phyloP scores from a whole-genome alignment of 2,329 filamentous ascomycete genomes.

The Diaporthe longicolla region DNA sequence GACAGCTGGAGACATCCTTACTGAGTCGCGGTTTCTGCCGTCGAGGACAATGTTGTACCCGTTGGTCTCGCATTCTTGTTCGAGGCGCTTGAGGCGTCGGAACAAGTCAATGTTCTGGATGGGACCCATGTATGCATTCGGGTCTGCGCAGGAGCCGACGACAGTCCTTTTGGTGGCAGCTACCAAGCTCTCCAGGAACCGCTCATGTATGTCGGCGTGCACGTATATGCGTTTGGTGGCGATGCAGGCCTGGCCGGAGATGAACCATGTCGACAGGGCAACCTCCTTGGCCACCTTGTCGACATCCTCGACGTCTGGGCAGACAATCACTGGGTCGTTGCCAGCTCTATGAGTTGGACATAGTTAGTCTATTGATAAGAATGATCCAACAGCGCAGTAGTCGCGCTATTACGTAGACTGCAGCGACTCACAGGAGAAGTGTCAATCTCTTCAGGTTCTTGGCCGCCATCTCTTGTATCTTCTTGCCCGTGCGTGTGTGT shows the following conservation, averaged over 20 bases:
- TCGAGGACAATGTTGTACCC: slow-evolving; percentile 17
- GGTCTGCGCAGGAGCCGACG: neutral
- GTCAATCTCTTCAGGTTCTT: slow-evolving; percentile 19
- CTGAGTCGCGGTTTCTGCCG: slow-evolving; percentile 5
- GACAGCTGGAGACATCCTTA: neutral
- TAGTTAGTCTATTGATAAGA: neutral
- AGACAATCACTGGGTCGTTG: slow-evolving; percentile 11
- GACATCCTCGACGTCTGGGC: neutral
- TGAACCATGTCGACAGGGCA: slow-evolving; percentile 8
- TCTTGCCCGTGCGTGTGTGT: slow-evolving; percentile 1
- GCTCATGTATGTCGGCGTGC: slow-evolving; percentile 1
- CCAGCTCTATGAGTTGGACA: neutral
- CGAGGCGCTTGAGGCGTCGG: slow-evolving; percentile 21
- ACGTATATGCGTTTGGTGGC: slow-evolving; percentile 20
- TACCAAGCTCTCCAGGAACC: neutral
- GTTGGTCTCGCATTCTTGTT: slow-evolving; percentile 14
- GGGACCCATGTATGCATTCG: neutral
- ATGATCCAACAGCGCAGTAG: too few species aligned
- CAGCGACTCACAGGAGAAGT: neutral
- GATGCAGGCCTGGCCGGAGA: slow-evolving; percentile 12
- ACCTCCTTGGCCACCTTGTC: slow-evolving; percentile 14
- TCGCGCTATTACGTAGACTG: too few species aligned
- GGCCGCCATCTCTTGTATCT: slow-evolving; percentile 18
- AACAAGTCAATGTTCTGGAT: slow-evolving; percentile 11
- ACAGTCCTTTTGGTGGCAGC: neutral